phyloP scores from a whole-genome alignment of 2,329 filamentous ascomycete species.

The Nemania abortiva region DNA sequence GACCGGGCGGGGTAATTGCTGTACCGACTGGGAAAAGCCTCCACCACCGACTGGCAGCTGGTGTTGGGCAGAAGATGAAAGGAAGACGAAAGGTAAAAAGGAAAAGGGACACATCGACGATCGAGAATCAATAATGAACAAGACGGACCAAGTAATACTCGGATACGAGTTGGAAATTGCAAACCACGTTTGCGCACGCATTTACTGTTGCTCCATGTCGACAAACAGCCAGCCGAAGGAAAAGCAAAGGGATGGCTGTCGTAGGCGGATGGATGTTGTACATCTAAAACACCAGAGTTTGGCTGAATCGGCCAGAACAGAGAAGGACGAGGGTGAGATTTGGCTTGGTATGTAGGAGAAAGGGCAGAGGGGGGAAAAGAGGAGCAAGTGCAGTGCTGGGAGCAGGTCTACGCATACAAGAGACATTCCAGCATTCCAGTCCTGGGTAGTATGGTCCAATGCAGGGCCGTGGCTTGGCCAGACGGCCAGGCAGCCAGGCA shows the following conservation, averaged over 20 bases:
- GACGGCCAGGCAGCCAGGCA: background rate
- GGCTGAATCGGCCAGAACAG: constrained; percentile 34
- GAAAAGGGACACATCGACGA: constrained; percentile 1
- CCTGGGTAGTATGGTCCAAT: background rate
- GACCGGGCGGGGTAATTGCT: constrained; percentile 32
- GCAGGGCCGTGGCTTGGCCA: background rate
- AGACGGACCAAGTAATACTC: background rate
- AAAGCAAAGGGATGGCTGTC: constrained; percentile 1
- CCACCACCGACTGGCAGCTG: constrained; percentile 31
- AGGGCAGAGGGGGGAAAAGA: constrained; percentile 27
- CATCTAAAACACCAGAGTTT: constrained; percentile 34
- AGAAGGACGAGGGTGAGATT: constrained; percentile 31
- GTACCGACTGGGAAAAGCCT: constrained; percentile 32
- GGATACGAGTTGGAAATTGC: constrained; percentile 7
- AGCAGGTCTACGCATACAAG: constrained; percentile 25
- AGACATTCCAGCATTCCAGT: constrained; percentile 17
- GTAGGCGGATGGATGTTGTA: constrained; percentile 23
- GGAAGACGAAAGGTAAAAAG: constrained; percentile 2
- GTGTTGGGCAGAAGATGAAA: constrained; percentile 20
- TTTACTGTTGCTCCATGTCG: constrained; percentile 1
- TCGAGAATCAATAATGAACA: constrained; percentile 7
- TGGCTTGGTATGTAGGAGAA: constrained; percentile 33
- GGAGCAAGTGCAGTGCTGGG: constrained; percentile 30
- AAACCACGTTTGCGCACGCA: constrained; percentile 4
- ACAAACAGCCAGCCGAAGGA: constrained; percentile 1